Percentiles rank a stretch among this genome's conserved stretches.
phyloP scores from a whole-genome alignment of 2,329 filamentous ascomycete genomes.

The Knufia petricola region DNA sequence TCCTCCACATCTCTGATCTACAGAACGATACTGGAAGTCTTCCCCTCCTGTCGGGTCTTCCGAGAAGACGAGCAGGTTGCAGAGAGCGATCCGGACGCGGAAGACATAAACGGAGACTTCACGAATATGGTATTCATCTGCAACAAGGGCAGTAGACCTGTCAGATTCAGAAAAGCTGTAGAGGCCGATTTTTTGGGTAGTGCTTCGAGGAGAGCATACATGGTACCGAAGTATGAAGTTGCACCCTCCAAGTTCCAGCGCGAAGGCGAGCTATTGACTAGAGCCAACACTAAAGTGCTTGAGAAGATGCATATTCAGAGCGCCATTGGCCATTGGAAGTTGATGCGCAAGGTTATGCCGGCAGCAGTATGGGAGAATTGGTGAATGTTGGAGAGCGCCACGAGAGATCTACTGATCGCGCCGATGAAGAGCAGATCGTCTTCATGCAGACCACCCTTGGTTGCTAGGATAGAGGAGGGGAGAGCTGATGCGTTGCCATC shows the following conservation, averaged over 20 bases:
- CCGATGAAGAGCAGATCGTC: no score
- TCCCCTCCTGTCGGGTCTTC: slow-evolving; percentile 85
- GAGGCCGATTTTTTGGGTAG: slow-evolving; percentile 63
- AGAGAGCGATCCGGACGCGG: slow-evolving; percentile 37
- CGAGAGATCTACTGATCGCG: no score
- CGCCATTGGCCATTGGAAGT: slow-evolving; percentile 75
- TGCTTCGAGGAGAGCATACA: slow-evolving; percentile 56
- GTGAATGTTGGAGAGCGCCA: slow-evolving; percentile 39
- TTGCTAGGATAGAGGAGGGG: no score
- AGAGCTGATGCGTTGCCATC: no score
- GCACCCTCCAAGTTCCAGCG: slow-evolving; percentile 37
- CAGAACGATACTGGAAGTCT: slow-evolving; percentile 70
- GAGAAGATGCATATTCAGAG: slow-evolving; percentile 63
- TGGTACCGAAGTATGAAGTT: slow-evolving; percentile 63
- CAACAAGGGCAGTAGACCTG: slow-evolving; percentile 27
- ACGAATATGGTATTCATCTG: slow-evolving; percentile 97
- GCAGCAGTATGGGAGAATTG: slow-evolving; percentile 75
- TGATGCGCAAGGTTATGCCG: slow-evolving; percentile 82
- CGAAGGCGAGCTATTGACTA: slow-evolving; percentile 47
- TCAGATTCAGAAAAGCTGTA: slow-evolving; percentile 58
- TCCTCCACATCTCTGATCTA: slow-evolving; percentile 69
- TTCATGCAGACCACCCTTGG: no score
- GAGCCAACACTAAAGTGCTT: slow-evolving; percentile 57
- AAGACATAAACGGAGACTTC: slow-evolving; percentile 53
- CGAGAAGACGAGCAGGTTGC: slow-evolving; percentile 58